Conservation (phyloP, 805 yeast species). For the Starmerella davenportii region DNA sequence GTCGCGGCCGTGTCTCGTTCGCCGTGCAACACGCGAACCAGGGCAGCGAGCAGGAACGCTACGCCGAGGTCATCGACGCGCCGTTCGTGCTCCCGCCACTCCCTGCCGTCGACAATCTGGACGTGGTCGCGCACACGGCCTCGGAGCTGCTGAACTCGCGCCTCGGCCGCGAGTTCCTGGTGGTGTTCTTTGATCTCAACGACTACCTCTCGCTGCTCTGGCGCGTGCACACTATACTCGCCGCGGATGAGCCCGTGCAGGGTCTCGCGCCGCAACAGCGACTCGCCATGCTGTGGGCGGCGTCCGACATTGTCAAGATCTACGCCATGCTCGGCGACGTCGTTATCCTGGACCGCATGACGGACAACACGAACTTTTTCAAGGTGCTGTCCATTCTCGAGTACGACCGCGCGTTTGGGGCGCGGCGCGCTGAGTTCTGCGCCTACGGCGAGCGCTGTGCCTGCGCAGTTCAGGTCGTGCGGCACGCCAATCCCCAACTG, state of each 20-base stretch:
- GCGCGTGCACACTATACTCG: constrained; percentile 28
- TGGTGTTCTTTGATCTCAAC: constrained; percentile 35
- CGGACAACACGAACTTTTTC: constrained; percentile 34
- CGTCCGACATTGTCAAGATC: constrained; percentile 60
- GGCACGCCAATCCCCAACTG: constrained; percentile 34
- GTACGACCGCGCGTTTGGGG: constrained; percentile 71
- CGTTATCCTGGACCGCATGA: constrained; percentile 37
- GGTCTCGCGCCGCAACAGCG: constrained; percentile 18
- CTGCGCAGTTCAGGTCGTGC: constrained; percentile 54
- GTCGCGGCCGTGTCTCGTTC: neutral
- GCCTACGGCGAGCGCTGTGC: constrained; percentile 40
- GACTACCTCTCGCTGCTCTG: constrained; percentile 38
- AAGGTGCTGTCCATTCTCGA: constrained; percentile 69
- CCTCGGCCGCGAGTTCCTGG: constrained; percentile 43
- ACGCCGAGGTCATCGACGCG: constrained; percentile 63
- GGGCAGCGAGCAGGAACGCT: constrained; percentile 26
- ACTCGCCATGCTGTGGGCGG: constrained; percentile 39
- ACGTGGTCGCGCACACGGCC: constrained; percentile 36
- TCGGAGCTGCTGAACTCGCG: constrained; percentile 44
- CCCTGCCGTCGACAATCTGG: constrained; percentile 36
- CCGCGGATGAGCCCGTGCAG: neutral
- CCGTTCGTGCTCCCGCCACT: constrained; percentile 53
- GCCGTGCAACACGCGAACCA: constrained; percentile 6
- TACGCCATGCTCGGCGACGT: constrained; percentile 51
- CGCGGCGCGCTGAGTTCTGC: constrained; percentile 62